These are phyloP conservation scores for Glutinoglossum americanum DNA, from an alignment of 495 filamentous ascomycete species.

Conservation along the genomic window DNA sequence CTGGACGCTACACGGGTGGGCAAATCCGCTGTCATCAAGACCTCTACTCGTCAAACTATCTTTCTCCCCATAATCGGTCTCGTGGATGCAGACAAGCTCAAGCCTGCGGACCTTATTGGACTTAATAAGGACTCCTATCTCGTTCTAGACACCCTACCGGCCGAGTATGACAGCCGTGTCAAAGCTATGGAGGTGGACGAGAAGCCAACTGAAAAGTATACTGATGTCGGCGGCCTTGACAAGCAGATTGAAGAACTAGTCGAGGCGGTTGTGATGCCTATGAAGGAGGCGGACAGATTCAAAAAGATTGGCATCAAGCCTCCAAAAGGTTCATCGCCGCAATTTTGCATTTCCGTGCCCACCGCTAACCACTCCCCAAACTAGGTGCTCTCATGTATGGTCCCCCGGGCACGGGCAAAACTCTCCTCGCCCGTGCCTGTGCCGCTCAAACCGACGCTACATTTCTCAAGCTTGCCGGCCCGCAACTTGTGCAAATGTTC, in stretches of 20 bases:
- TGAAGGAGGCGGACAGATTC: conserved; percentile 97
- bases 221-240: conserved; percentile 88
- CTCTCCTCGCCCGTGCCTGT: conserved; percentile 88
- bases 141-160: conserved; percentile 90
- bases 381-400: conserved; percentile 97
- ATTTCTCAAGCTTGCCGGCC: conserved; percentile 95
- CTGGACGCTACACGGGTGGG: conserved; percentile 90
- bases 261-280: conserved; percentile 98
- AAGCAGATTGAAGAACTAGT: conserved; percentile 99
- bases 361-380: conserved; percentile 1
- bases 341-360: background rate
- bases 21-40: conserved; percentile 99
- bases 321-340: conserved; percentile 58
- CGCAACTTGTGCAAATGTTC: conserved; percentile 99
- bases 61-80: conserved; percentile 96
- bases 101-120: conserved; percentile 89
- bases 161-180: conserved; percentile 97
- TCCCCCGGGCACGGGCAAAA: conserved; percentile 89
- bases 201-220: conserved; percentile 98
- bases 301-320: conserved; percentile 99
- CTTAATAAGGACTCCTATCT: conserved; percentile 99
- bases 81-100: conserved; percentile 80
- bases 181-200: conserved; percentile 99
- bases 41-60: conserved; percentile 96
- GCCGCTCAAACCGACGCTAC: conserved; percentile 96